Base-by-base conservation (phyloP, 345 rosid genomes). In the Boechera divaricarpa region DNA sequence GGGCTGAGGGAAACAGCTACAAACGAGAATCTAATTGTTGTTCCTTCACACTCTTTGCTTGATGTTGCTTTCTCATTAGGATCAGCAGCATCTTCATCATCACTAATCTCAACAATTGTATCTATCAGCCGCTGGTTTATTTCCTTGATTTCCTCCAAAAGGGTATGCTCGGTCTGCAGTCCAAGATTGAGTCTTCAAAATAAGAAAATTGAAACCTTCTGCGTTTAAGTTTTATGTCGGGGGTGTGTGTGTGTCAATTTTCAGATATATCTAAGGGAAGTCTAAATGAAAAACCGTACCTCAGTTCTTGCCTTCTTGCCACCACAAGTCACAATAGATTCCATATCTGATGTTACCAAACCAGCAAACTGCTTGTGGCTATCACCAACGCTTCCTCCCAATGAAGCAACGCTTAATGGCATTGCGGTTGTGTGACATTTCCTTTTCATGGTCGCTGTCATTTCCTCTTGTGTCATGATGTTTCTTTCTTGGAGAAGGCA, bases 81-180 rank as follows among this genome's bases (percentile, higher is more conserved):
- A 84, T 84, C 88, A 63, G 73, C 73, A 57, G 58, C 70, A 77
- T 77, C 71, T 70, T 89, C 91, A 74, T 89, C 93, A 55, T 92
- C 91, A 73, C 87, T 80, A 45, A 92, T 85, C 61, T 89, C 91
- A 21, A 92, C 88, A 66, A 89, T 88, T 0, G 93, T 90, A 78
- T 92, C 94, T 66, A 92, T 87, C 31, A 92, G 88, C 69, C 82
- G 80, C 76, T 85, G 90, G 74, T 92, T 92, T 83, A 92, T 90
- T 83, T 87, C 91, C 82, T 87, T 87, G 74, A 90, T 90, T 83
- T 93, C 97, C 76, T 90, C 91, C 83, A 83, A 47, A 58, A 93
- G 89, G 63, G 83, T 83, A 59, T 81, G 88, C 73, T 85, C 87
- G 38, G 74, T 86, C 97, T 93, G 91, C 78, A 86, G 60, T 64